Base-by-base conservation (phyloP, 78 protist species). In the Corallochytrium limacisporum region DNA sequence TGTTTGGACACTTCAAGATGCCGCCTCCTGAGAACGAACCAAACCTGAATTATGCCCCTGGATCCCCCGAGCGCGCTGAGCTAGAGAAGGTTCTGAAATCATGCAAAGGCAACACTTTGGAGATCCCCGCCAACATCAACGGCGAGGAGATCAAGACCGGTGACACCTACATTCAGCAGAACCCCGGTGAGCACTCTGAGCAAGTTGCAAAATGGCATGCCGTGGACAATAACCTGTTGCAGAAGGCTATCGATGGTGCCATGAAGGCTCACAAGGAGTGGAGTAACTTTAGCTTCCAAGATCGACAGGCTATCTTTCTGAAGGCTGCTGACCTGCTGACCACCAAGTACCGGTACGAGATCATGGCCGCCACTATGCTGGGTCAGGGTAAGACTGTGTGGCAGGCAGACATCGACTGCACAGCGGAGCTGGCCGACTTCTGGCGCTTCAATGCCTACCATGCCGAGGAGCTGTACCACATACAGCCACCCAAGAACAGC, bases 341-440 rank as follows among this genome's bases (percentile, higher is more conserved):
- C 61, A 47, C 86, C 79, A 72, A 72, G 43, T 78, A 63, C 43
- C 77, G 92, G 43, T 36, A 28, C 2, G n/a, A 31, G 5, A 29
- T 72, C 28, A 20, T 42, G 0, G 83, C 79, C 3, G 42, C 81
- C 15, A 55, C 81, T 18, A 77, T 75, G 81, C 35, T 71, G 3
- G 82, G 83, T 13, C 91, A 82, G 50, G 42, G 65, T 43, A 90
- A 90, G 88, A 87, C 53, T 36, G 74, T 77, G n/a, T 81, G 72
- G 74, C 95, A 92, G 67, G 97, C 92, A 3, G 97, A 90, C 39
- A 91, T 92, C 62, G 97, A 92, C 69, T 74, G 87, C 6, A 77
- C 89, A 0, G 86, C 77, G 2, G 97, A 92, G 67, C 26, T 71
- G 9, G 69, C 70, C 35, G 97, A 92, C 63, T 92, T 92, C 70